Evolutionary conservation across 805 yeast species (phyloP).

Genomic region (Gaillardinia entomophila): DNA sequence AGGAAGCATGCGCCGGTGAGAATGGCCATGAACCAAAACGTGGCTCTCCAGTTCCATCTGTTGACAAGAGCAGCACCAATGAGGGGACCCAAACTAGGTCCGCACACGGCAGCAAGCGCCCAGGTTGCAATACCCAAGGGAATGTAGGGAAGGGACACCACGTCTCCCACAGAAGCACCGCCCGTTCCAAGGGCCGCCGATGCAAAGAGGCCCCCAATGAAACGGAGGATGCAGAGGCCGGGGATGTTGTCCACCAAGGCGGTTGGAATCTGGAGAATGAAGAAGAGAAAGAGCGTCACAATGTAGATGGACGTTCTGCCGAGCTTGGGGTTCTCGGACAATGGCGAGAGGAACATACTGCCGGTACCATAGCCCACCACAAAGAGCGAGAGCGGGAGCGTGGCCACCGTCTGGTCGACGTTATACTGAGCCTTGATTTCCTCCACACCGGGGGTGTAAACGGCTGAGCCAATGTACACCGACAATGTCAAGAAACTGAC

Average conservation of each 20-base stretch:
- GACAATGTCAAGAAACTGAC: slow-evolving; percentile 44
- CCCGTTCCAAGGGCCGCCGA: slow-evolving; percentile 55
- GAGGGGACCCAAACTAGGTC: slow-evolving; percentile 53
- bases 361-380: slow-evolving; percentile 60
- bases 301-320: slow-evolving; percentile 52
- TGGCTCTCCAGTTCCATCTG: slow-evolving; percentile 46
- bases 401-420: slow-evolving; percentile 38
- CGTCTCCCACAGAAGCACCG: slow-evolving; percentile 52
- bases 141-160: slow-evolving; percentile 33
- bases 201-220: slow-evolving; percentile 51
- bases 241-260: slow-evolving; percentile 48
- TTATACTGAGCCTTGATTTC: slow-evolving; percentile 39
- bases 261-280: slow-evolving; percentile 50
- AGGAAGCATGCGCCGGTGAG: slow-evolving; percentile 32
- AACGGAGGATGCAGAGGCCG: slow-evolving; percentile 44
- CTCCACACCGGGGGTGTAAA: slow-evolving; percentile 47
- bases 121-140: slow-evolving; percentile 47
- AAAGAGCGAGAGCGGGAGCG: slow-evolving; percentile 48
- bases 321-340: slow-evolving; percentile 48
- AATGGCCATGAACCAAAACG: slow-evolving; percentile 46
- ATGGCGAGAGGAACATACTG: slow-evolving; percentile 53
- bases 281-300: slow-evolving; percentile 40
- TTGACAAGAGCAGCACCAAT: slow-evolving; percentile 46
- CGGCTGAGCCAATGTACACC: slow-evolving; percentile 52
- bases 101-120: slow-evolving; percentile 50